Evolutionary conservation across 1,284 basidiomycete species (phyloP).

Genomic region (Ustilago cynodontis): DNA sequence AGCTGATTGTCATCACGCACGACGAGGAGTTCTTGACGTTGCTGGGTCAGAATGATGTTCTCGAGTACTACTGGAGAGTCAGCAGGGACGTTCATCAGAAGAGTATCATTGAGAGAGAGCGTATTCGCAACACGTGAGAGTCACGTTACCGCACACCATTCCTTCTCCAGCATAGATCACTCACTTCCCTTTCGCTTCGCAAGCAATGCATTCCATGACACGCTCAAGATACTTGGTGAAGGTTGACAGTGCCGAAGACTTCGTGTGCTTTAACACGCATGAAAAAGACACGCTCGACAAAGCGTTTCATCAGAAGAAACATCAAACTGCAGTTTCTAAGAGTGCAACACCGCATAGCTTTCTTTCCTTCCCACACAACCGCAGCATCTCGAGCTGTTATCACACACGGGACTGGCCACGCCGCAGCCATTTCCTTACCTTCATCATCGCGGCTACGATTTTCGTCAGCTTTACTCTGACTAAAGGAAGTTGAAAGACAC

Average conservation of each 20-base stretch:
- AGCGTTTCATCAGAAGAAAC: conserved; percentile 30
- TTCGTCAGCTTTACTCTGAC: neutral
- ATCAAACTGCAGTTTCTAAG: neutral
- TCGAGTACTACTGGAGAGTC: conserved; percentile 68
- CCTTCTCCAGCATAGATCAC: neutral
- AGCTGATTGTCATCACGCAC: conserved; percentile 87
- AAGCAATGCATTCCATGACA: neutral
- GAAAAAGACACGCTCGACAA: neutral
- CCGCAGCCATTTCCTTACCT: neutral
- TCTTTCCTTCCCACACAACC: neutral
- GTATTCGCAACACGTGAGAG: conserved; percentile 38
- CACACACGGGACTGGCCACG: neutral
- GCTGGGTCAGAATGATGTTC: conserved; percentile 60
- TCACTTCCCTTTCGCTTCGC: neutral
- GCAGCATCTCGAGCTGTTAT: neutral
- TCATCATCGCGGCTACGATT: neutral
- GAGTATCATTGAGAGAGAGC: conserved; percentile 55
- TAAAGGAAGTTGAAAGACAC: neutral
- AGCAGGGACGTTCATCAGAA: conserved; percentile 59
- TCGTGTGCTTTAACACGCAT: conserved; percentile 5
- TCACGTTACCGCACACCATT: neutral
- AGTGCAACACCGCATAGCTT: neutral
- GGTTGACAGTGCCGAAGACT: neutral
- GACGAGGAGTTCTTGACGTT: conserved; percentile 66
- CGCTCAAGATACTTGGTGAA: neutral